Evolutionary conservation across 1,139 yeast species (phyloP), one percentile per base, ranked within the genome.

Genomic region (Diutina scorzettiae): DNA sequence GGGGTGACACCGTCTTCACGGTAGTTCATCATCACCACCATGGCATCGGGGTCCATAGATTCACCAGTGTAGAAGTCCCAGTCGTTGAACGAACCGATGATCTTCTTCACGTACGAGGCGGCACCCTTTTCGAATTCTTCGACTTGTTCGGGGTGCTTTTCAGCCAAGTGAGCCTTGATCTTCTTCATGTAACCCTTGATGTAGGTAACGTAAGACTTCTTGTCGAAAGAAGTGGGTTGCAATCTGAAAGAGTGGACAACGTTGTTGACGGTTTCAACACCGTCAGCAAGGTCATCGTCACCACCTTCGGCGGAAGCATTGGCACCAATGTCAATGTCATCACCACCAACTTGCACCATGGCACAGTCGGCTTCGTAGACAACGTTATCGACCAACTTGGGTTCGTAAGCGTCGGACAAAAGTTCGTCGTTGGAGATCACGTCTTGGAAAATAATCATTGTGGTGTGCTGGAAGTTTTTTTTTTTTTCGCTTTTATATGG

Each of bases 1-100:
- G 98, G 98, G 55, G 99, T 93, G 59, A 80, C 74, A 75, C 98
- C 99, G 64, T 91, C 97, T 76, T 91, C 98, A 75, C 99, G 94
- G 87, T 91, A 91, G 94, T 91, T 91, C 73, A 91, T 83, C 69
- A 91, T 80, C 56, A 86, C 89, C 63, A 91, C 72, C 98, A 91
- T 91, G 59, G 83, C 96, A 69, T 91, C 97, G 66, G 97, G 96
- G 81, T 93, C 96, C 99, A 91, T 93, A 62, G 95, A 83, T 76
- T 91, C 97, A 76, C 98, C 98, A 56, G 96, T 91, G 87, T 71
- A 91, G 79, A 91, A 91, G 64, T 91, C 98, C 94, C 93, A 91
- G 78, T 91, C 98, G 66, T 81, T 81, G 91, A 91, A 91, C 69
- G 87, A 81, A 58, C 80, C 83, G 59, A 91, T 67, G 55, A 91